Conservation (phyloP, 805 yeast species). For the Tetrapisispora namnaoensis region DNA sequence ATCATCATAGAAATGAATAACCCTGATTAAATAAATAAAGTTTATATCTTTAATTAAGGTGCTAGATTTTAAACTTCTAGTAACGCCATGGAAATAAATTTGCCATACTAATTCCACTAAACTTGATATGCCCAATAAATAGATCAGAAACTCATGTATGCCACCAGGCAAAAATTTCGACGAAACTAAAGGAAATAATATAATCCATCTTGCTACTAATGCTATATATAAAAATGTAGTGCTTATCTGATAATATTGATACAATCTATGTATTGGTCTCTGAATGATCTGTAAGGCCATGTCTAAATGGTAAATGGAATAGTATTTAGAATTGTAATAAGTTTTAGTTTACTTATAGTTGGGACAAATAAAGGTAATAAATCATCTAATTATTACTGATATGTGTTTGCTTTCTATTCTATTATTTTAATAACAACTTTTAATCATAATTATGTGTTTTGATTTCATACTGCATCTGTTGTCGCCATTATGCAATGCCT, state of each 20-base stretch:
- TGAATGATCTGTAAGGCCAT: background rate
- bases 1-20: constrained; percentile 25
- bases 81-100: constrained; percentile 16
- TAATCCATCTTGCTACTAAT: constrained; percentile 35
- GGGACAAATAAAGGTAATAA: too few relatives aligned
- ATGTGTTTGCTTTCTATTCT: too few relatives aligned
- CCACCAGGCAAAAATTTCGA: constrained; percentile 59
- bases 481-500: too few relatives aligned
- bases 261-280: constrained; percentile 11
- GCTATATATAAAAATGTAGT: constrained; percentile 19
- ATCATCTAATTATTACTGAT: too few relatives aligned
- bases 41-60: constrained; percentile 21
- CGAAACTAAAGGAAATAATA: constrained; percentile 57
- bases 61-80: constrained; percentile 9
- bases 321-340: background rate
- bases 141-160: constrained; percentile 50
- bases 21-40: constrained; percentile 21
- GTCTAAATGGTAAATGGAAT: background rate
- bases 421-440: too few relatives aligned
- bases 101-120: constrained; percentile 19
- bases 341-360: too few relatives aligned
- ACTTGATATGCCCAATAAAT: constrained; percentile 15
- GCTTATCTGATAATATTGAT: constrained; percentile 23
- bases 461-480: too few relatives aligned
- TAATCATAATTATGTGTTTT: too few relatives aligned